Conservation (phyloP, 306 rosid species). For the Begonia fuchsioides region DNA sequence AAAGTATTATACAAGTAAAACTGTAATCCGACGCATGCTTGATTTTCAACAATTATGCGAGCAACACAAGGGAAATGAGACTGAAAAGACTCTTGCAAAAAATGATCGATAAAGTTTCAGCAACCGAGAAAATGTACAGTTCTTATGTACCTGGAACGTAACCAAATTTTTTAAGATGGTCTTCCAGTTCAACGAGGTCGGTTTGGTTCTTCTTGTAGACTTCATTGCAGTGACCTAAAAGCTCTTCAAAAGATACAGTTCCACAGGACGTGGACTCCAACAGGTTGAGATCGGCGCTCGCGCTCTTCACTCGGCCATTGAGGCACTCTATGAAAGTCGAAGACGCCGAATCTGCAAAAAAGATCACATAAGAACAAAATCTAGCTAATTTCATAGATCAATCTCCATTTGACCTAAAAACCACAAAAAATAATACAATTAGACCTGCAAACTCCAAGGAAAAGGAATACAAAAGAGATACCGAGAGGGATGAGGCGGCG, state of each 20-base stretch:
- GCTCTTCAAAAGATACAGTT: slow-evolving; percentile 84
- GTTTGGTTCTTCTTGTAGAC: slow-evolving; percentile 50
- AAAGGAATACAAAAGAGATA: slow-evolving; percentile 3
- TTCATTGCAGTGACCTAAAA: slow-evolving; percentile 77
- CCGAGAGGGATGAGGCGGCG: slow-evolving; percentile 93
- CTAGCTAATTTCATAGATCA: not conserved
- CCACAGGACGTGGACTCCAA: slow-evolving; percentile 63
- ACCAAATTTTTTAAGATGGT: slow-evolving; percentile 33
- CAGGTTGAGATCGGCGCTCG: slow-evolving; percentile 45
- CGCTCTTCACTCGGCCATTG: slow-evolving; percentile 49
- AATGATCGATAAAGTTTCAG: not conserved
- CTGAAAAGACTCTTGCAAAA: too few relatives aligned
- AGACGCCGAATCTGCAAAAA: slow-evolving; percentile 54
- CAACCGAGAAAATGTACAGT: not conserved
- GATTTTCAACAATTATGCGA: too few relatives aligned
- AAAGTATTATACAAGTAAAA: too few relatives aligned
- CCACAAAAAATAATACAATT: not conserved
- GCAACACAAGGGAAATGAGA: too few relatives aligned
- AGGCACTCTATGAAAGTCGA: slow-evolving; percentile 69
- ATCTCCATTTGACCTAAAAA: not conserved
- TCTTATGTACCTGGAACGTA: slow-evolving; percentile 28
- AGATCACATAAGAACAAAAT: not conserved
- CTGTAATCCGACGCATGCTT: too few relatives aligned
- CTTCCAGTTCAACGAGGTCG: slow-evolving; percentile 36
- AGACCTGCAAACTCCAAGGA: not conserved